Evolutionary conservation across 345 rosid genomes (phyloP), one percentile per base, ranked within the genome.

Genomic region (Sapria himalayana): DNA sequence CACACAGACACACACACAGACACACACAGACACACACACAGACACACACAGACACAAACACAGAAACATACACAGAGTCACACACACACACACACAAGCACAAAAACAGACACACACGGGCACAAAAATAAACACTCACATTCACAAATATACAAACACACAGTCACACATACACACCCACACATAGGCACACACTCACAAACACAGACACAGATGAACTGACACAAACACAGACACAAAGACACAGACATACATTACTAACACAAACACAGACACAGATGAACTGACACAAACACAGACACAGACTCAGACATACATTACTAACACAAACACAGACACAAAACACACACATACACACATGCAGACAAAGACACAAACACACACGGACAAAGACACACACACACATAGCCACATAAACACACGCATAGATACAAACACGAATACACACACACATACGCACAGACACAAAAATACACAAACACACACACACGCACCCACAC

Each of bases 1-100:
- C 37, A 33, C 37, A 33, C 37, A 33, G 7, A 33, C 37, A 33
- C 37, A 33, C 37, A 10, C 37, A 33, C 37, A 33, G 5, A 10
- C 37, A 33, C 37, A 33, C 10, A 33, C 37, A 33, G 4, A 33
- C 37, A 10, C 4, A 33, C 37, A 33, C 37, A 10, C 37, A 33
- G 7, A 10, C 37, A 10, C 4, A 33, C 10, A 10, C 3, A 33
- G 7, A 33, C 37, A 33, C 4, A 33, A 8, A 33, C 10, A 10
- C 37, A 33, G 7, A 33, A 4, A 10, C 37, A 33, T 9, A 33
- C 37, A 10, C 10, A 10, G 7, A 33, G 7, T 4, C 37, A 33
- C 37, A 33, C 37, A 33, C 37, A 33, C 37, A 3, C 37, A 33
- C 37, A 10, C 37, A 33, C 37, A 3, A 4, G 3, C 4, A 33